These are phyloP conservation scores for Aschersonia sp. DNA, from an alignment of 2,329 filamentous ascomycete species.

Conservation along the genomic window DNA sequence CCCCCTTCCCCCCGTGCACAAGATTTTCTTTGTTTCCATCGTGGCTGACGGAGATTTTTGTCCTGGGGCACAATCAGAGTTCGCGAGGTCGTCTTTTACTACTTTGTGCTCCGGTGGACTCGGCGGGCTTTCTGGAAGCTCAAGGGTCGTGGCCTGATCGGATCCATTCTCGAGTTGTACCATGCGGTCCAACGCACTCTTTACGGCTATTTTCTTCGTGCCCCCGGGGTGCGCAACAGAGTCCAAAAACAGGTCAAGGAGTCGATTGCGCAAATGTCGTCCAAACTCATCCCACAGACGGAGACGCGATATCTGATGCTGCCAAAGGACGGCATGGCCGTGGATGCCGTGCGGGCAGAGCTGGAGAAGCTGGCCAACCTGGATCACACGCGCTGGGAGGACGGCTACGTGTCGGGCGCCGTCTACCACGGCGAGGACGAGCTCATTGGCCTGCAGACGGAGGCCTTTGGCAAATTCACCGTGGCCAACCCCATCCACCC, in stretches of 20 bases:
- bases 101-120: constrained; percentile 74
- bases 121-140: constrained; percentile 72
- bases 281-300: constrained; percentile 65
- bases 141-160: constrained; percentile 75
- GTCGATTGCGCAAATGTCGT: constrained; percentile 64
- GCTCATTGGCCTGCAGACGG: constrained; percentile 70
- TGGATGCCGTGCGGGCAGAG: constrained; percentile 67
- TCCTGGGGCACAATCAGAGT: constrained; percentile 28
- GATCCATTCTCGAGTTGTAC: constrained; percentile 64
- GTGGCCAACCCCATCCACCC: constrained; percentile 95
- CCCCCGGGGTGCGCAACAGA: constrained; percentile 73
- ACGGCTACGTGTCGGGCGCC: constrained; percentile 83
- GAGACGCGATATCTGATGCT: constrained; percentile 60
- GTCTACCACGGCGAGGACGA: constrained; percentile 89
- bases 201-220: constrained; percentile 74
- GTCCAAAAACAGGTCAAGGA: constrained; percentile 75
- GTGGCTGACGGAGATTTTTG: background rate
- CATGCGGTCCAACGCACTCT: constrained; percentile 52
- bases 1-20: background rate
- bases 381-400: constrained; percentile 95
- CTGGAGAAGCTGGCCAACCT: constrained; percentile 65
- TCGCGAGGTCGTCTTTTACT: constrained; percentile 75
- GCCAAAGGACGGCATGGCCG: constrained; percentile 70
- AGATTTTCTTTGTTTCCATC: background rate
- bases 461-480: constrained; percentile 87